Conservation (phyloP, 345 rosid genomes). For the Boechera divaricarpa region DNA sequence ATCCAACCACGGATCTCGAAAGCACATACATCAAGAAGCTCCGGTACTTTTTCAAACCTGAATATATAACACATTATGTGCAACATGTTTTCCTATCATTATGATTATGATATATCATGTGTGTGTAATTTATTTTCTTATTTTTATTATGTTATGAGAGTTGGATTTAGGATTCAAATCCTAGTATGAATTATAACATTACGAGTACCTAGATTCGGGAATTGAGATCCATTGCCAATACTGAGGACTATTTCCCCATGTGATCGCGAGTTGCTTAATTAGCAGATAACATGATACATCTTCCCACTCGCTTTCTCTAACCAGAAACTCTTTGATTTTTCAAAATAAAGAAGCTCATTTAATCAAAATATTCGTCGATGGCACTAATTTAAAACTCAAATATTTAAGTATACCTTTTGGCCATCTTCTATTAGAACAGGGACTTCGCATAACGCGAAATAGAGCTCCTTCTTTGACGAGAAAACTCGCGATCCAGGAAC, state of each 20-base stretch:
- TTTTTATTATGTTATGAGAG: not conserved
- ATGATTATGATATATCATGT: not conserved
- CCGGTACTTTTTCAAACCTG: not conserved
- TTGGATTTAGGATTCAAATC: not conserved
- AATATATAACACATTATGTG: not conserved
- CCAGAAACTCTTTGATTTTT: slow-evolving; percentile 9
- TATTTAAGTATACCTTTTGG: slow-evolving; percentile 41
- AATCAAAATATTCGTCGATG: not conserved
- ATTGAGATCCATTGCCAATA: slow-evolving; percentile 35
- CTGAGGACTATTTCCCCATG: slow-evolving; percentile 26
- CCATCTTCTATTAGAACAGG: slow-evolving; percentile 48
- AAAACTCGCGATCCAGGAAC: not conserved
- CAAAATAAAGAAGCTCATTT: not conserved
- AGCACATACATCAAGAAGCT: not conserved
- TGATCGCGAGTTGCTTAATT: not conserved
- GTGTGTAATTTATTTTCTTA: not conserved
- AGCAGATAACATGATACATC: slow-evolving; percentile 24
- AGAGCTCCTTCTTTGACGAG: slow-evolving; percentile 56
- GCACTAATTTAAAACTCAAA: not conserved
- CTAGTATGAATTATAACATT: not conserved
- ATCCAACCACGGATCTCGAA: slow-evolving; percentile 8
- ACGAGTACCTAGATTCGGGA: slow-evolving; percentile 21
- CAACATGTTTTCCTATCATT: not conserved
- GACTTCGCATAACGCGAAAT: slow-evolving; percentile 49
- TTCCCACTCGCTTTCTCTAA: slow-evolving; percentile 25